These are phyloP conservation scores for Phytophthora sp. DNA, from an alignment of 352 stramenopile genomes.

Conservation along the genomic window DNA sequence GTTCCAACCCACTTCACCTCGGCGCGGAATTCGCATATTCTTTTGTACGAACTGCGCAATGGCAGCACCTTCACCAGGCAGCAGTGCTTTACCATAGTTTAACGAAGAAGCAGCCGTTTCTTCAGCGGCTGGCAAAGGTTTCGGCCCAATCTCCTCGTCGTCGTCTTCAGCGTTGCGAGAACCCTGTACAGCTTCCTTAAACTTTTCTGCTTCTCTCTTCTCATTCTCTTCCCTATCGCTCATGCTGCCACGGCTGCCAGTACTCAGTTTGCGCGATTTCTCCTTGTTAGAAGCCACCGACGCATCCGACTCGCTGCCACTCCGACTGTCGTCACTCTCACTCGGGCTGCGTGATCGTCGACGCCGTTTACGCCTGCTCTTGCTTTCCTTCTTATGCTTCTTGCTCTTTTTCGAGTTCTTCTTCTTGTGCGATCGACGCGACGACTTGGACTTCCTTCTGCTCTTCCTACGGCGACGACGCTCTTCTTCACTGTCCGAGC, in stretches of 20 bases:
- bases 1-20: constrained; percentile 97
- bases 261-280: constrained; percentile 19
- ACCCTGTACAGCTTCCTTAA: constrained; percentile 90
- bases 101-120: constrained; percentile 55
- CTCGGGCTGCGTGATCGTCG: constrained; percentile 34
- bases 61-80: constrained; percentile 93
- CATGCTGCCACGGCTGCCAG: constrained; percentile 11
- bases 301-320: constrained; percentile 30
- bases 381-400: constrained; percentile 42
- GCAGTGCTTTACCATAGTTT: constrained; percentile 93
- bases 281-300: constrained; percentile 30
- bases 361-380: constrained; percentile 28
- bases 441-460: constrained; percentile 43
- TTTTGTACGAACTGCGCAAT: constrained; percentile 99
- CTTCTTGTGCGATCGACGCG: constrained; percentile 44
- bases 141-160: constrained; percentile 88
- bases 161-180: constrained; percentile 67
- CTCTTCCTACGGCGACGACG: constrained; percentile 42
- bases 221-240: constrained; percentile 57
- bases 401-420: constrained; percentile 42
- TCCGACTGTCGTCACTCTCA: constrained; percentile 29
- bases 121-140: constrained; percentile 64
- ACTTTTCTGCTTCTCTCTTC: constrained; percentile 80
- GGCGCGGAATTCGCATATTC: constrained; percentile 98
- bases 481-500: constrained; percentile 38